phyloP scores from a whole-genome alignment of 345 rosid species.

The Euphorbia lathyris region DNA sequence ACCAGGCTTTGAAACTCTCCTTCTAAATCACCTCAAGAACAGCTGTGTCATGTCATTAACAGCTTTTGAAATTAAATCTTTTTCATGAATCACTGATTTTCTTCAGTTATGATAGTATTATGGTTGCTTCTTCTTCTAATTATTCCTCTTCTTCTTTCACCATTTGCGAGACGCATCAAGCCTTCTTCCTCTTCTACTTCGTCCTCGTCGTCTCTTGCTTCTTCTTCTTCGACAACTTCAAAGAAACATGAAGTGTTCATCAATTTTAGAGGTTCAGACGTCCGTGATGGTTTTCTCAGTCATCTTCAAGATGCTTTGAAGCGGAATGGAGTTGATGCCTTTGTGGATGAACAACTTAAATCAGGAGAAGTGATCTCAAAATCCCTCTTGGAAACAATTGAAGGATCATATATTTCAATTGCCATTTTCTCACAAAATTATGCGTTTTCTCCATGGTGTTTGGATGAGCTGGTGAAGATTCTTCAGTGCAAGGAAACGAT shows the following conservation, averaged over 20 bases:
- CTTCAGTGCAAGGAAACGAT: no score
- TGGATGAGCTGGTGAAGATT: no score
- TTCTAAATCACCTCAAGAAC: no score
- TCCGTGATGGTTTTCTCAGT: neutral
- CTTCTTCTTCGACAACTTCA: neutral
- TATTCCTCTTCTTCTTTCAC: neutral
- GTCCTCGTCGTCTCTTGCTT: neutral
- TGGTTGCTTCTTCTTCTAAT: neutral
- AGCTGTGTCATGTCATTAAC: no score
- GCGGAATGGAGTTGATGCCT: neutral
- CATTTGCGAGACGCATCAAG: neutral
- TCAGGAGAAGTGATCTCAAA: neutral
- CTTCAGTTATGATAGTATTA: neutral
- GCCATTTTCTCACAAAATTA: neutral
- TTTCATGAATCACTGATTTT: no score
- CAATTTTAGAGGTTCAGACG: conserved; percentile 7
- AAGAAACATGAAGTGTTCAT: conserved; percentile 4
- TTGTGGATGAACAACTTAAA: no score
- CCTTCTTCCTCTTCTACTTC: neutral
- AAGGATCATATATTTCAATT: neutral
- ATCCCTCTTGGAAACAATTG: neutral
- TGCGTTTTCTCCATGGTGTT: no score
- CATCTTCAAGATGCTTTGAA: neutral
- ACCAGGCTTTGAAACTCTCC: no score
- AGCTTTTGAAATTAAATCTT: no score